phyloP scores from a whole-genome alignment of 768 basidiomycete genomes.

The Neoboletus subvelutipes region DNA sequence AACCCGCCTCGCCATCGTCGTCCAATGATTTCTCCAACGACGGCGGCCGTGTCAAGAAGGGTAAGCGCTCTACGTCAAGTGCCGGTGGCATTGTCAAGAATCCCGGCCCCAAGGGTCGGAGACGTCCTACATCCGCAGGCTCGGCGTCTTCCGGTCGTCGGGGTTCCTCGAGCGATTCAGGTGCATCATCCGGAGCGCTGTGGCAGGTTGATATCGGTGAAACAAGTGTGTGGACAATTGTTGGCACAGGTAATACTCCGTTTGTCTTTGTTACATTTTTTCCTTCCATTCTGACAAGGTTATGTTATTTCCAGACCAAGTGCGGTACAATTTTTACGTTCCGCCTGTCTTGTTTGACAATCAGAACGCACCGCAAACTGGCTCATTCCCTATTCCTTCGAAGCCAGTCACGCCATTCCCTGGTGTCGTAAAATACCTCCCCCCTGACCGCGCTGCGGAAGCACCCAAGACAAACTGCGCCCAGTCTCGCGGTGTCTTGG shows the following conservation, averaged over 20 bases:
- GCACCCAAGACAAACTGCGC: slow-evolving; percentile 72
- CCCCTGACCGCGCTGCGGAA: slow-evolving; percentile 84
- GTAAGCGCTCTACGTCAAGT: slow-evolving; percentile 74
- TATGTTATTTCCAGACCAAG: slow-evolving; percentile 58
- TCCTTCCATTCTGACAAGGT: slow-evolving; percentile 17
- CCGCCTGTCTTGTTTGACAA: slow-evolving; percentile 83
- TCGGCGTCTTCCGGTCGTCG: slow-evolving; percentile 67
- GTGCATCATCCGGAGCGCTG: slow-evolving; percentile 73
- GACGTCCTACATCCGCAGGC: slow-evolving; percentile 76
- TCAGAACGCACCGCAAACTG: slow-evolving; percentile 66
- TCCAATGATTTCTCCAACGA: slow-evolving; percentile 76
- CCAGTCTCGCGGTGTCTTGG: slow-evolving; percentile 62
- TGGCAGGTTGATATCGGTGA: slow-evolving; percentile 93
- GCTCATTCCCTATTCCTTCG: slow-evolving; percentile 75
- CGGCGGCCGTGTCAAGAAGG: slow-evolving; percentile 80
- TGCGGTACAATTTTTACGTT: slow-evolving; percentile 92
- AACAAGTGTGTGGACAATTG: slow-evolving; percentile 93
- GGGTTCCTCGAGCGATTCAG: slow-evolving; percentile 63
- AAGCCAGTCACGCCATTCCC: slow-evolving; percentile 88
- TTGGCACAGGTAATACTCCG: slow-evolving; percentile 68
- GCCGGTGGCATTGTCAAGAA: slow-evolving; percentile 45
- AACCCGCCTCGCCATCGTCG: slow-evolving; percentile 61
- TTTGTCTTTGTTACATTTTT: slow-evolving; percentile 2
- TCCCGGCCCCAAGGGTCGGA: slow-evolving; percentile 47
- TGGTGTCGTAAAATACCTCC: slow-evolving; percentile 85